Base-by-base conservation (phyloP, 2,329 filamentous ascomycete genomes). In the Fusarium sp. region DNA sequence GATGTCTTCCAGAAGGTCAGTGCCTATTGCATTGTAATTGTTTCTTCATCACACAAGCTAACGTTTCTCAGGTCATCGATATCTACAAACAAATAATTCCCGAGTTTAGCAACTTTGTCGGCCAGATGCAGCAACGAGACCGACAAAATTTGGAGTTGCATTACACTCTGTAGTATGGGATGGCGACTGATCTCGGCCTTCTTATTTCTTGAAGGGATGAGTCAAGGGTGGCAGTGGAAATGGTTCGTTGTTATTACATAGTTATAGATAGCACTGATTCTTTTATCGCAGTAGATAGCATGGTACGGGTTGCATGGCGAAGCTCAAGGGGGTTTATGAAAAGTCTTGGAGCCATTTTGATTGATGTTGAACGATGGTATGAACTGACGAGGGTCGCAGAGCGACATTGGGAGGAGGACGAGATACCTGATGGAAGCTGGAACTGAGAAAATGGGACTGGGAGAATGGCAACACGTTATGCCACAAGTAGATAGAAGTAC, bases 1-100 rank as follows among this genome's bases (percentile, higher is more conserved):
- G 88, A 90, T 61, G 90, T 91, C 44, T 97, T 97, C 82, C 91
- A 94, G 80, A 90, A 92, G 83, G 94, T 96, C 82, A 85, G 90
- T 82, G 42, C 57, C 51, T 28, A 12, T 31, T 22, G 5, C 5
- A 20, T 41, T 17, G 4, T 5, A 31, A 8, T 13, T 24, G 18
- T n/a, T 26, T 17, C 3, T 41, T 7, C 4, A 3, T 31, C 28
- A 13, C 22, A 7, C 39, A 26, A 17, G 26, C 60, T 65, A 51
- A 64, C 15, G 35, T 56, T 67, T 28, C 22, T 11, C 22, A 90
- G 89, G 84, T 87, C 24, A 81, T 90, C 70, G 84, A 84, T 64
- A 83, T 86, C 36, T 91, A 91, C 79, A 87, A 87, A 63, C 85
- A 88, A 73, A 86, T 91, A 71, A 91, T 91, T 59, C 88, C 89